Evolutionary conservation across 768 basidiomycete species (phyloP).

Genomic region (Infundibulicybe gibba): DNA sequence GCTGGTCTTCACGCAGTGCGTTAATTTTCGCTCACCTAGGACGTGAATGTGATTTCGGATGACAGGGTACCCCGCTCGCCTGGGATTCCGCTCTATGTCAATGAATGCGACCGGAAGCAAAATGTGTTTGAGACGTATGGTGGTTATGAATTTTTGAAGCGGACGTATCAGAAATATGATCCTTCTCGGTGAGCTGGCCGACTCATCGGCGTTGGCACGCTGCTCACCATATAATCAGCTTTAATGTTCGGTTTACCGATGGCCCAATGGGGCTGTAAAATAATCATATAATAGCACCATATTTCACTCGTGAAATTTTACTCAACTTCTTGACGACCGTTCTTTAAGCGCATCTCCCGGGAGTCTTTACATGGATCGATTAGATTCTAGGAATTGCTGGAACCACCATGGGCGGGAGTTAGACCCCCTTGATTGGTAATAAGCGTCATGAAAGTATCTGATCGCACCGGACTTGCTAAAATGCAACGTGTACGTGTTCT

Average conservation of each 20-base stretch:
- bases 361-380: too few relatives aligned
- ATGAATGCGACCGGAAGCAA: slow-evolving; percentile 35
- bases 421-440: too few relatives aligned
- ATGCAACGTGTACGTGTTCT: too few relatives aligned
- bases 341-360: too few relatives aligned
- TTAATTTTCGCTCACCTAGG: background rate
- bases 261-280: slow-evolving; percentile 25
- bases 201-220: background rate
- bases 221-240: slow-evolving; percentile 14
- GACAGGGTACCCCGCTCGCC: slow-evolving; percentile 30
- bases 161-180: slow-evolving; percentile 40
- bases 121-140: slow-evolving; percentile 38
- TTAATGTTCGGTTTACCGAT: slow-evolving; percentile 28
- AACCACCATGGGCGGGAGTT: too few relatives aligned
- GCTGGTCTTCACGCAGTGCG: background rate
- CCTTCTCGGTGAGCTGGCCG: slow-evolving; percentile 27
- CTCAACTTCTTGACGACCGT: too few relatives aligned
- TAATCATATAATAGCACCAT: background rate
- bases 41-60: background rate
- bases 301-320: too few relatives aligned
- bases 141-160: slow-evolving; percentile 28
- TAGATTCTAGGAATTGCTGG: too few relatives aligned
- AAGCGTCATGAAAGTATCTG: too few relatives aligned
- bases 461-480: too few relatives aligned
- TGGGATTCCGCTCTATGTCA: slow-evolving; percentile 35